These are phyloP conservation scores for Leptographium radiaticola DNA, from an alignment of 2,329 filamentous ascomycete species.

Conservation along the genomic window DNA sequence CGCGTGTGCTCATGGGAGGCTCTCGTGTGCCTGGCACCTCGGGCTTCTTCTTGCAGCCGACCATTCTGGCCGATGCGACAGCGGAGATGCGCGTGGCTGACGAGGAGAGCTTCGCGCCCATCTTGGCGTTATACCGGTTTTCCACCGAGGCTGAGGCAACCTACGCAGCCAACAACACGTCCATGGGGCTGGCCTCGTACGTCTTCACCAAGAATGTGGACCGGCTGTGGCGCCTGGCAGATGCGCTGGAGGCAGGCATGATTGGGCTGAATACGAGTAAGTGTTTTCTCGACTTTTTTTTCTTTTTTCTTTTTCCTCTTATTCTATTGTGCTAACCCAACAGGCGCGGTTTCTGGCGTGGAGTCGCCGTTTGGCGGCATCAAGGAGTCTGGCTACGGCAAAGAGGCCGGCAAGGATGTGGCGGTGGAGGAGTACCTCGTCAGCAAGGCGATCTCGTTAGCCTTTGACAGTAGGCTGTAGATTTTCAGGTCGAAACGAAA, in stretches of 20 bases:
- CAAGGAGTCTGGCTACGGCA: constrained; percentile 14
- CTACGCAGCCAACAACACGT: too few relatives aligned
- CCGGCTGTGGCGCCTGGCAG: too few relatives aligned
- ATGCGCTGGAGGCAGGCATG: too few relatives aligned
- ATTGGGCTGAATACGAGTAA: too few relatives aligned
- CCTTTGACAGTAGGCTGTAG: not conserved
- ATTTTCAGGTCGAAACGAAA: not conserved
- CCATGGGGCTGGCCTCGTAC: too few relatives aligned
- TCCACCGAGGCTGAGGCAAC: too few relatives aligned
- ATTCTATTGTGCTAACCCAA: too few relatives aligned
- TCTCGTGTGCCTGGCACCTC: constrained; percentile 41
- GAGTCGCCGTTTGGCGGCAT: constrained; percentile 15
- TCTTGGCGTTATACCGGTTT: too few relatives aligned
- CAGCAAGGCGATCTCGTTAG: not conserved
- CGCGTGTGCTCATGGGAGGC: constrained; percentile 25
- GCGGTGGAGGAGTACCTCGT: constrained; percentile 16
- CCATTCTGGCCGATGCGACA: constrained; percentile 45
- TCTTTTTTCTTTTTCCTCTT: too few relatives aligned
- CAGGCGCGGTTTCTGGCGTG: constrained; percentile 1
- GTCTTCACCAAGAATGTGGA: too few relatives aligned
- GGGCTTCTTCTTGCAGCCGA: constrained; percentile 57
- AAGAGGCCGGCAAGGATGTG: constrained; percentile 23
- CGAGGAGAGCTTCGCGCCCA: constrained; percentile 12
- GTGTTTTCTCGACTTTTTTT: too few relatives aligned
- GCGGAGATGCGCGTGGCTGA: constrained; percentile 11